Evolutionary conservation across 2,329 filamentous ascomycete species (phyloP), one percentile per base, ranked within the genome.

Genomic region (Myriosclerotinia curreyana): DNA sequence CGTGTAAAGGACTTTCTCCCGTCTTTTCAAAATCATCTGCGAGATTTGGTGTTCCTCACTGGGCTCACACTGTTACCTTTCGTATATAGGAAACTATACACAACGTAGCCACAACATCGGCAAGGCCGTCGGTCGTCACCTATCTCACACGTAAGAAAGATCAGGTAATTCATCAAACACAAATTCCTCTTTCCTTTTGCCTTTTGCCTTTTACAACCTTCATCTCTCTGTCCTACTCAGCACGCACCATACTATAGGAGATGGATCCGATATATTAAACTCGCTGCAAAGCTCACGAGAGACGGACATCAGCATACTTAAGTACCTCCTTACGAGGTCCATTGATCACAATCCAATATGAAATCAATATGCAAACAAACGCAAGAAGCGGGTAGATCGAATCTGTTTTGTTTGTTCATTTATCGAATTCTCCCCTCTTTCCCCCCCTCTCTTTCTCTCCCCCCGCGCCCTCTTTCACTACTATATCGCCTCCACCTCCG

Each of bases 81-180:
- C 15, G 60, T 55, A 53, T 48, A 62, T 55, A 28, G 38, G 15
- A 34, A 62, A 7, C 49, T 20, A 25, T 34, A 62, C 60, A 53
- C 51, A 54, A 54, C 49, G 38, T 61, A 61, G 49, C 49, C 59
- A 61, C 59, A 62, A 48, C 60, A 55, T 62, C 60, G 60, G 60
- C 60, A 55, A 28, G 38, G 11, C 60, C 60, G 60, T 62, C 60
- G 40, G 40, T 46, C 49, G 60, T 48, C 60, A 55, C 50, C 50
- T 36, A 34, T 58, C 54, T 36, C 12, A 53, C 40, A 62, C 28
- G 50, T 55, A 62, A 54, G 36, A 38, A 52, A 34, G 40, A 56
- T 6, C 28, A 46, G 54, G 54, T 46, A 46, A 62, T 22, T 48
- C 49, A 36, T 54, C 60, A 46, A 48, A 55, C 50, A 54, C 50